Evolutionary conservation across 2,329 filamentous ascomycete genomes (phyloP).

Genomic region (Periconia macrospinosa): DNA sequence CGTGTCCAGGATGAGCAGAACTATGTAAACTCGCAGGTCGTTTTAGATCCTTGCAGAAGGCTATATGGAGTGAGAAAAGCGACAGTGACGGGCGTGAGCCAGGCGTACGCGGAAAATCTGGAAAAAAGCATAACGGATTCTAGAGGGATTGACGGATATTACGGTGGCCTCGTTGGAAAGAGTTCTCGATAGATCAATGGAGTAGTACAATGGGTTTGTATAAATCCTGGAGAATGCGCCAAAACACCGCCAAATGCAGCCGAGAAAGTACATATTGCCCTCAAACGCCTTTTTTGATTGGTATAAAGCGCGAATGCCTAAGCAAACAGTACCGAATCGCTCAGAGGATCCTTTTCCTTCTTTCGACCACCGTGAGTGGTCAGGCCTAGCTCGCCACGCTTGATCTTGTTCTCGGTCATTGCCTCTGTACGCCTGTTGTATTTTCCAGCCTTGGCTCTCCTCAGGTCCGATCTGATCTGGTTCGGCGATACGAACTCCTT

Average conservation of each 20-base stretch:
- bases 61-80: conserved; percentile 41
- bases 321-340: conserved; percentile 75
- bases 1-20: conserved; percentile 37
- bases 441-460: conserved; percentile 72
- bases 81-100: conserved; percentile 43
- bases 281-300: conserved; percentile 11
- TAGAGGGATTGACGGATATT: conserved; percentile 8
- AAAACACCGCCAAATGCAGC: not conserved
- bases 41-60: conserved; percentile 46
- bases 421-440: conserved; percentile 79
- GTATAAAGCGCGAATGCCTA: conserved; percentile 44
- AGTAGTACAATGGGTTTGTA: not conserved
- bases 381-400: conserved; percentile 76
- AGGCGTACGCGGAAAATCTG: conserved; percentile 39
- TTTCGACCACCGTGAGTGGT: conserved; percentile 66
- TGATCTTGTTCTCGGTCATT: conserved; percentile 69
- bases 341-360: conserved; percentile 69
- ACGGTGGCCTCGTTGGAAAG: conserved; percentile 6
- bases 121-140: conserved; percentile 35
- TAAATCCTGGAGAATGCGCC: not conserved
- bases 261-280: not conserved
- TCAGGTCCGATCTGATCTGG: conserved; percentile 82
- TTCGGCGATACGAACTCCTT: conserved; percentile 97
- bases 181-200: conserved; percentile 20
- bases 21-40: conserved; percentile 41